Conservation (phyloP, 2,329 filamentous ascomycete species). For the Pseudogymnoascus sp. region DNA sequence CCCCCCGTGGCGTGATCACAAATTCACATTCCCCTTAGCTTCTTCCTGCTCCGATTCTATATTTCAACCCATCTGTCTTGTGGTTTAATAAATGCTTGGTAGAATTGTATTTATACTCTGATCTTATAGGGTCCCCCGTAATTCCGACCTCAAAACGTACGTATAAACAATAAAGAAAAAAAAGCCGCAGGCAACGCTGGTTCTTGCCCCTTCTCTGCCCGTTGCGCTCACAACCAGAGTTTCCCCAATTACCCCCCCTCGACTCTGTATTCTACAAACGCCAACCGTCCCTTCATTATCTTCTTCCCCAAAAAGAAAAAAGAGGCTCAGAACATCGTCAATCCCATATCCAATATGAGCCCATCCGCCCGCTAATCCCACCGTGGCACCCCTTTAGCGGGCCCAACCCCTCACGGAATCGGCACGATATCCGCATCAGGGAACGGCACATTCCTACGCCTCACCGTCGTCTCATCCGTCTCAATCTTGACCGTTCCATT, state of each 20-base stretch:
- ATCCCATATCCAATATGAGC: background rate
- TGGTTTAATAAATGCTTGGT: background rate
- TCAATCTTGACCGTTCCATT: slow-evolving; percentile 23
- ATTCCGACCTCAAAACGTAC: background rate
- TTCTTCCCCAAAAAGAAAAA: background rate
- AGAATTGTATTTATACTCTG: background rate
- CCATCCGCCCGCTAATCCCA: background rate
- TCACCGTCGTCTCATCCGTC: slow-evolving; percentile 25
- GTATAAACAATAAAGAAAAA: background rate
- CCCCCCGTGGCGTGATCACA: too few relatives aligned
- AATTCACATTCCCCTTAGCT: too few relatives aligned
- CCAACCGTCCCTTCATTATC: background rate
- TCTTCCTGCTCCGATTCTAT: too few relatives aligned
- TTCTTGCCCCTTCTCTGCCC: background rate
- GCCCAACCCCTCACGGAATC: background rate
- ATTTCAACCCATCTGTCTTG: too few relatives aligned
- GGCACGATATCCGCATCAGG: background rate
- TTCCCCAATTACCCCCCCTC: background rate
- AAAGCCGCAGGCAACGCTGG: background rate
- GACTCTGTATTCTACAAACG: background rate
- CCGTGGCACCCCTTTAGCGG: background rate
- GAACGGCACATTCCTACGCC: slow-evolving; percentile 20
- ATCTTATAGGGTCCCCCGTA: background rate
- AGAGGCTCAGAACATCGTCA: background rate
- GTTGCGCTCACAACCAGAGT: background rate